Evolutionary conservation across 352 stramenopile genomes (phyloP), one percentile per base, ranked within the genome.

Genomic region (Phytophthora chlamydospora): DNA sequence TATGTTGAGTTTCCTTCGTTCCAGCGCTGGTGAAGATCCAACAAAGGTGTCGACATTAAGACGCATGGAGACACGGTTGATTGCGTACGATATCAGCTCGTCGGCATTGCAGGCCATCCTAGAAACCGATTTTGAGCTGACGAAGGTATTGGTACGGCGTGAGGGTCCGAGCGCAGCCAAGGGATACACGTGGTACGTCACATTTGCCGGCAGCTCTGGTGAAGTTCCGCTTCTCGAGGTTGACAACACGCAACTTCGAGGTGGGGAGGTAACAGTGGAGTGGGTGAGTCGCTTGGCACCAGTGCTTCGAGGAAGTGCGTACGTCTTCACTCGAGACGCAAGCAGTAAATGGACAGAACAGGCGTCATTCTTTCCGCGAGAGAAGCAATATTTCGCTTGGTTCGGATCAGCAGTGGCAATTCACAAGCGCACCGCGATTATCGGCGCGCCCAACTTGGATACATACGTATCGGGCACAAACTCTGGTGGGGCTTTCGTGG

Each of bases 381-480:
- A 85, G 19, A 96, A 98, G 47, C 96, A 99, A 58, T 88, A 88
- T 58, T 94, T 89, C 36, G 86, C 80, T 56, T 95, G 79, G 64
- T 97, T 98, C 53, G 96, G 92, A 9, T 73, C 73, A 2, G 72
- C 78, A 21, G 84, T 98, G 4, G 85, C 90, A 4, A 54, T 98
- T 24, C 60, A 95, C 41, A 76, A 92, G 21, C 82, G 85, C 11
- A 88, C 80, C 11, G 96, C 91, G 4, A 80, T 97, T n/a, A 71
- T 98, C 13, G 95, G 96, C 32, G 84, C 92, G 2, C 88, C 92
- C 1, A 98, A 99, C 52, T 71, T 97, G 16, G 95, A 99, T 63
- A 94, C 87, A 1, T 84, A 95, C 24, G 85, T 93, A 32, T 84
- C 91, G 14, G 81, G 84, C 10, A 83, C 88, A 50, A 99, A 98